Evolutionary conservation across 768 basidiomycete species (phyloP), one percentile per base, ranked within the genome.

Genomic region (Russula griseocarnosa): DNA sequence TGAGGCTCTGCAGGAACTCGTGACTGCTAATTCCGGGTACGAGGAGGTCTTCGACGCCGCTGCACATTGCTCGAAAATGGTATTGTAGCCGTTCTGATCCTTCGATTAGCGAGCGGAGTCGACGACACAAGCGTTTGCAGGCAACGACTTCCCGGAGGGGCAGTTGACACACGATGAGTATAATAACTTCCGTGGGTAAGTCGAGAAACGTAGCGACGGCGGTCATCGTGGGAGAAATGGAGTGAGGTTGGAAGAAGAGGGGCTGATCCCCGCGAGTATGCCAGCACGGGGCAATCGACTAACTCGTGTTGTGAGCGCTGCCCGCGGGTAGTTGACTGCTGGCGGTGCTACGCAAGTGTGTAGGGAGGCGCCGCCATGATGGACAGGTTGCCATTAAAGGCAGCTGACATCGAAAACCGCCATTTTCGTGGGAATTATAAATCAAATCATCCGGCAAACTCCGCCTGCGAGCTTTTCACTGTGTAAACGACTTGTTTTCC

Each of bases 41-140:
- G 42, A 61, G 61, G 2, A 65, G 40, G n/a, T 61, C 59, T 24
- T 61, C 63, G 49, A 65, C 59, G 20, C 59, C 63, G 32, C 63
- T 56, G 24, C 38, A 26, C 63, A 65, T 65, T 30, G 49, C 24
- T 9, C 49, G 63, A 38, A 65, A 52, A 34, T 61, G 63, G 42
- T 53, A 56, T 65, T 65, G 63, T 16, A 65, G 34, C 3, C 56
- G 10, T 28, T 65, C 40, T 10, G 63, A 65, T 5, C 30, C 16
- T 24, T 56, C 22, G 47, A 65, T 65, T n/a, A 65, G 22, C 6
- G 40, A 50, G 20, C 22, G 47, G 10, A 65, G 38, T 28, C 59
- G 59, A 10, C 40, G 59, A 47, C 59, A 65, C 46, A 26, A 56
- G 16, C 47, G 63, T 22, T 65, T 65, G 59, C 59, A 65, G 20